These are phyloP conservation scores for Silene coronaria DNA, from an alignment of 179 eudicot genomes.

Conservation along the genomic window DNA sequence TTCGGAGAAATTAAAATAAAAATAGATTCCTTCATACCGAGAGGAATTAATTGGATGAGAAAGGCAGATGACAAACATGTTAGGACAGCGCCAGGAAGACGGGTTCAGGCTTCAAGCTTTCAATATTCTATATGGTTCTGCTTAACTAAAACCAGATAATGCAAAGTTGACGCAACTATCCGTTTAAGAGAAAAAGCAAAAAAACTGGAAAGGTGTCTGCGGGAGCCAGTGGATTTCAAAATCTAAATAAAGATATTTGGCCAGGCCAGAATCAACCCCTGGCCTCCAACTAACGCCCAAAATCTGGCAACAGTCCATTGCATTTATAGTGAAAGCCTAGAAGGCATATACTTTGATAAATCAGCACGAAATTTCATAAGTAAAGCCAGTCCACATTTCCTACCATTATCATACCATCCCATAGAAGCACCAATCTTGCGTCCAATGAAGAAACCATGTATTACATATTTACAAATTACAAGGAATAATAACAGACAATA, in stretches of 20 bases:
- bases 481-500: not conserved
- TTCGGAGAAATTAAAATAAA: not conserved
- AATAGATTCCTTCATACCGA: not conserved
- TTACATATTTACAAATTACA: not conserved
- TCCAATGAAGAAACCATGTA: not conserved
- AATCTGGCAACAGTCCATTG: not conserved
- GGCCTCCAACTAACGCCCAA: not conserved
- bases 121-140: not conserved
- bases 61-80: not conserved
- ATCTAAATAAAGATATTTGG: not conserved
- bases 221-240: no score
- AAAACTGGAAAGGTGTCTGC: not conserved
- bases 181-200: not conserved
- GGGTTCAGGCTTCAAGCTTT: not conserved
- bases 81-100: not conserved
- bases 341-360: not conserved
- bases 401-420: not conserved
- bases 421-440: not conserved
- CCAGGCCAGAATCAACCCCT: not conserved
- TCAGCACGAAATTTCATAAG: not conserved
- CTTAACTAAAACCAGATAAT: not conserved
- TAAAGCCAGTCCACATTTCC: not conserved
- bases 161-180: not conserved
- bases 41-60: not conserved
- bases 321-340: not conserved